These are phyloP conservation scores for Metarhizium brunneum DNA, from an alignment of 2,329 filamentous ascomycete species.

Conservation along the genomic window DNA sequence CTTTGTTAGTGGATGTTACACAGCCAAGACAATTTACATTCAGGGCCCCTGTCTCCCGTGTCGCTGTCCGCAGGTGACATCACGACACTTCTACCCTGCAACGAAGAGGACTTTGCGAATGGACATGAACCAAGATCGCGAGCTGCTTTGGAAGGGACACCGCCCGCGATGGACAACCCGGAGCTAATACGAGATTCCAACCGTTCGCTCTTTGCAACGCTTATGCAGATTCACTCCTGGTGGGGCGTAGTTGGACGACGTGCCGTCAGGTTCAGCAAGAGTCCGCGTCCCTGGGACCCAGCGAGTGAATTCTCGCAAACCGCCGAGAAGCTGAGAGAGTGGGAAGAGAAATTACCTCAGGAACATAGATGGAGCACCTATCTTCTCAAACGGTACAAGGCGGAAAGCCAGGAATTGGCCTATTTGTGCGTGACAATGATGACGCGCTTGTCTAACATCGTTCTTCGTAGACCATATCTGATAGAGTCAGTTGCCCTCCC, in stretches of 20 bases:
- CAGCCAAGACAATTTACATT: constrained; percentile 48
- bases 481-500: constrained; percentile 30
- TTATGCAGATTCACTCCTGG: constrained; percentile 45
- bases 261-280: constrained; percentile 34
- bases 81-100: constrained; percentile 42
- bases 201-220: constrained; percentile 44
- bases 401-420: constrained; percentile 39
- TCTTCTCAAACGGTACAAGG: constrained; percentile 35
- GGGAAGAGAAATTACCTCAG: constrained; percentile 38
- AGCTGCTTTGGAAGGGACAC: constrained; percentile 44
- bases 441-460: constrained; percentile 46
- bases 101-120: constrained; percentile 41
- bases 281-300: constrained; percentile 34
- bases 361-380: constrained; percentile 37
- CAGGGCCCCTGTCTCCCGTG: constrained; percentile 40
- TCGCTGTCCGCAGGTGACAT: constrained; percentile 44
- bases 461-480: constrained; percentile 44
- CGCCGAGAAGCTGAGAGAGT: constrained; percentile 32
- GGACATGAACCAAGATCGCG: constrained; percentile 38
- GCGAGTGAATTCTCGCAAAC: constrained; percentile 38
- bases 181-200: constrained; percentile 30
- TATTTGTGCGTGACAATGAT: constrained; percentile 48
- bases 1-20: constrained; percentile 45
- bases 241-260: constrained; percentile 44
- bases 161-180: constrained; percentile 37